Percentiles rank a stretch among this genome's conserved stretches.
These are phyloP conservation scores for Tetracladium setigerum DNA, from an alignment of 495 filamentous ascomycete genomes.

Conservation along the genomic window DNA sequence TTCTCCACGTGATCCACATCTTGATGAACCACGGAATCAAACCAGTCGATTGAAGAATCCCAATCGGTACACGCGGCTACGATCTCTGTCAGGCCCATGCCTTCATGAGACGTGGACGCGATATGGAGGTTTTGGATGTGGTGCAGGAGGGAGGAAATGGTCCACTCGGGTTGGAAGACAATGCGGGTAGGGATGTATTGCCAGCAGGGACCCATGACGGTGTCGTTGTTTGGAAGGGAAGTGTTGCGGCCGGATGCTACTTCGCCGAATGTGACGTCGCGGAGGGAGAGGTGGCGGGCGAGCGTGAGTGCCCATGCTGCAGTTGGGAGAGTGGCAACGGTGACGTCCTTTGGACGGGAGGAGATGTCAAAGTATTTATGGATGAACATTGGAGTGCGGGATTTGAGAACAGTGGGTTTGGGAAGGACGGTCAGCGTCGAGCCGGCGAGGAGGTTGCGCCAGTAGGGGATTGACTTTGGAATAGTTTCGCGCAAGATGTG, in stretches of 20 bases:
- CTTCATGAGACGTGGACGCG: slow-evolving; percentile 47
- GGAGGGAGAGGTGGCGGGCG: slow-evolving; percentile 35
- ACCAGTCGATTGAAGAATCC: slow-evolving; percentile 21
- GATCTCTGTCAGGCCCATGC: slow-evolving; percentile 25
- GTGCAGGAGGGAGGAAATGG: slow-evolving; percentile 26
- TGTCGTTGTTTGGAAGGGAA: slow-evolving; percentile 32
- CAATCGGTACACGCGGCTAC: slow-evolving; percentile 26
- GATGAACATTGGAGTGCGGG: slow-evolving; percentile 18
- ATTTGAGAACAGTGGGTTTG: slow-evolving; percentile 28
- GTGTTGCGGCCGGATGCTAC: slow-evolving; percentile 53
- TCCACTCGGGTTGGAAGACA: slow-evolving; percentile 27
- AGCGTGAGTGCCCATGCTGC: slow-evolving; percentile 57
- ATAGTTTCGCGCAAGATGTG: slow-evolving; percentile 36
- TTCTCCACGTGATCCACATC: slow-evolving; percentile 36
- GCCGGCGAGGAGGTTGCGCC: slow-evolving; percentile 44
- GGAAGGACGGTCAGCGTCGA: slow-evolving; percentile 35
- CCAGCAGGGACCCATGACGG: slow-evolving; percentile 30
- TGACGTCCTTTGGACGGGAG: slow-evolving; percentile 38
- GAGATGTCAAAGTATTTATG: slow-evolving; percentile 36
- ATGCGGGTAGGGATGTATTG: slow-evolving; percentile 31
- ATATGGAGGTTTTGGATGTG: slow-evolving; percentile 46
- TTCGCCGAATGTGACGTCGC: slow-evolving; percentile 54
- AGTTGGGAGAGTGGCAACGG: slow-evolving; percentile 47
- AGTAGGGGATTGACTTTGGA: slow-evolving; percentile 45
- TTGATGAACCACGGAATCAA: slow-evolving; percentile 39